phyloP scores from a whole-genome alignment of 306 rosid species.

The Sicyos edulis region DNA sequence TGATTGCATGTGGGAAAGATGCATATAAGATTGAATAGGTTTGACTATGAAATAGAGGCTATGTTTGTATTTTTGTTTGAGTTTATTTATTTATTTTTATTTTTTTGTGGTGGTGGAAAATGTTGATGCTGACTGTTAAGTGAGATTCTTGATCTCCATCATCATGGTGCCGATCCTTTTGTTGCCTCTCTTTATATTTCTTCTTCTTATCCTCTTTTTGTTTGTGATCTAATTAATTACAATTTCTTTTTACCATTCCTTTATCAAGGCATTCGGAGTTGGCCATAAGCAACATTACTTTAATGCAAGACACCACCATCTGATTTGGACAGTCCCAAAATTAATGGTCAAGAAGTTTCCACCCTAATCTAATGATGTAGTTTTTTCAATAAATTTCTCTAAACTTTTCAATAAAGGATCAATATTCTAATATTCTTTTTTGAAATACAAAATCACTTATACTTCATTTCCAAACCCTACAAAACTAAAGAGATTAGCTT shows the following conservation, averaged over 20 bases:
- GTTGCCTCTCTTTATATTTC: background rate
- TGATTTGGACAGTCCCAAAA: slow-evolving; percentile 14
- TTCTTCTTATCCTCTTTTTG: background rate
- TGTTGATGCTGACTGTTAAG: slow-evolving; percentile 14
- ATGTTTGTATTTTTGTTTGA: background rate
- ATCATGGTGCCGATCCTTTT: slow-evolving; percentile 5
- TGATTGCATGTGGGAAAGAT: slow-evolving; percentile 15
- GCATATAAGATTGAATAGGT: background rate
- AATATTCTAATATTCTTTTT: no score
- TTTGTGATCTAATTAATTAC: background rate
- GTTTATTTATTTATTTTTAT: background rate
- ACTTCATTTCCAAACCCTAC: no score
- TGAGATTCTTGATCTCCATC: slow-evolving; percentile 7
- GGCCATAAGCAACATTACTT: background rate
- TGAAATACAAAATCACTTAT: no score
- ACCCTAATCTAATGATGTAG: background rate
- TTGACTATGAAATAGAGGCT: slow-evolving; percentile 15
- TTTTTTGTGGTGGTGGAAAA: background rate
- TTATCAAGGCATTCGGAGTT: background rate
- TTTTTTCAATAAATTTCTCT: no score
- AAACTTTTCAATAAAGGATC: no score
- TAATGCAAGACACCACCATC: slow-evolving; percentile 8
- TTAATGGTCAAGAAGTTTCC: background rate
- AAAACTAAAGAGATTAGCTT: no score
- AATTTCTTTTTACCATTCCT: background rate